Evolutionary conservation across 495 filamentous ascomycete species (phyloP).

Genomic region (Aspergillus homomorphus): DNA sequence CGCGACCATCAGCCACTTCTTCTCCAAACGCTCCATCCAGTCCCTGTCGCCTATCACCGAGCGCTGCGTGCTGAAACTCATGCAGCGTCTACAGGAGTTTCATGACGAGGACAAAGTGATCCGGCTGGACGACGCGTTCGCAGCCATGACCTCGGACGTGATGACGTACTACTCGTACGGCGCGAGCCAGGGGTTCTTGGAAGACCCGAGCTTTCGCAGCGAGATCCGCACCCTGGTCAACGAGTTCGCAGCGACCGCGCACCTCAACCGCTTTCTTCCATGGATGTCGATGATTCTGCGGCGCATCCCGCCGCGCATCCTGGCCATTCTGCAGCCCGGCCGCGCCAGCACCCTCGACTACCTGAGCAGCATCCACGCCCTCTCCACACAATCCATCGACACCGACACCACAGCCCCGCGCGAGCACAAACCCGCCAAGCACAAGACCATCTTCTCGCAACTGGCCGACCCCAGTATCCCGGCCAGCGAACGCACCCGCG

Average conservation of each 20-base stretch:
- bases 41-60: not conserved
- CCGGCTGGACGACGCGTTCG: constrained; percentile 37
- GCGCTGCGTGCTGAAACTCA: not conserved
- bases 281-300: constrained; percentile 20
- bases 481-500: constrained; percentile 18
- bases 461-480: constrained; percentile 26
- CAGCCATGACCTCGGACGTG: constrained; percentile 39
- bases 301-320: constrained; percentile 11
- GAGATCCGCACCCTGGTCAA: constrained; percentile 22
- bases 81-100: constrained; percentile 30
- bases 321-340: not conserved
- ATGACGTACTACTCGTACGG: constrained; percentile 44
- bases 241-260: constrained; percentile 22
- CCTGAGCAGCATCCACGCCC: no score
- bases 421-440: not conserved
- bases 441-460: constrained; percentile 23
- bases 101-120: constrained; percentile 21
- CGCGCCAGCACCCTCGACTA: not conserved
- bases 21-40: constrained; percentile 35
- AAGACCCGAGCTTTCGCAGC: constrained; percentile 20
- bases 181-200: constrained; percentile 33
- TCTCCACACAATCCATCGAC: not conserved
- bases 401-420: not conserved
- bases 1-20: constrained; percentile 40
- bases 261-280: constrained; percentile 29